These are phyloP conservation scores for Tetrapisispora arboricola DNA, from an alignment of 805 yeast species.

Conservation along the genomic window DNA sequence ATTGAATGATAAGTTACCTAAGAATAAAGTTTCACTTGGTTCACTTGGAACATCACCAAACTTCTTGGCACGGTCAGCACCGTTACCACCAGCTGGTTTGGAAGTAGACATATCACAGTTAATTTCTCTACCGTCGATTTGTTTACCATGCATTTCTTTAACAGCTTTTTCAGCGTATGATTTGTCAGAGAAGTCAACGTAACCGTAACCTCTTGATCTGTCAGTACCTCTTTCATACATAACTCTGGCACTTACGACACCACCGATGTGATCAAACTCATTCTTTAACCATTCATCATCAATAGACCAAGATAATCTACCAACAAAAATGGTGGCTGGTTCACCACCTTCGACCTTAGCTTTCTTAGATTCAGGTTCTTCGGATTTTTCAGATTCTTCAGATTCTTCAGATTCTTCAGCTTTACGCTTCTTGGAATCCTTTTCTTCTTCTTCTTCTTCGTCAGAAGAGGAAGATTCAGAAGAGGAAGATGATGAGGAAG, in stretches of 20 bases:
- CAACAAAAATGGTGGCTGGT: conserved; percentile 88
- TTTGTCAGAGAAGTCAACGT: conserved; percentile 81
- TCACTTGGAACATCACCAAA: conserved; percentile 85
- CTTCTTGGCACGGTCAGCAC: conserved; percentile 70
- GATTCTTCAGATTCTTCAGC: conserved; percentile 25
- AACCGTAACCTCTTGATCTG: conserved; percentile 94
- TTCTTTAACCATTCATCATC: conserved; percentile 89
- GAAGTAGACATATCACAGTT: conserved; percentile 87
- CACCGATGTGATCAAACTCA: conserved; percentile 77
- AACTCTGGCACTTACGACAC: conserved; percentile 82
- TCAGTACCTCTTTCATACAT: conserved; percentile 87
- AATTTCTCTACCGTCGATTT: conserved; percentile 94
- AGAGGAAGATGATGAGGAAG: conserved; percentile 4
- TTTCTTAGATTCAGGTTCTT: conserved; percentile 39
- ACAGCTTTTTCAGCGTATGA: conserved; percentile 80
- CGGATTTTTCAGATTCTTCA: conserved; percentile 28
- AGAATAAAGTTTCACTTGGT: conserved; percentile 92
- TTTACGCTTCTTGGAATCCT: conserved; percentile 29
- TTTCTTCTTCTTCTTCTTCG: conserved; percentile 12
- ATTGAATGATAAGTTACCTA: conserved; percentile 92
- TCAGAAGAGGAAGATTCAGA: conserved; percentile 13
- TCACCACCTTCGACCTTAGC: conserved; percentile 40
- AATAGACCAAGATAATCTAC: conserved; percentile 93
- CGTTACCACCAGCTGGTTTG: conserved; percentile 52
- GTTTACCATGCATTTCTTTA: conserved; percentile 77